Percentiles rank a stretch among this genome's conserved stretches.
phyloP scores from a whole-genome alignment of 805 yeast genomes.

The Kazachstania kunashirensis region DNA sequence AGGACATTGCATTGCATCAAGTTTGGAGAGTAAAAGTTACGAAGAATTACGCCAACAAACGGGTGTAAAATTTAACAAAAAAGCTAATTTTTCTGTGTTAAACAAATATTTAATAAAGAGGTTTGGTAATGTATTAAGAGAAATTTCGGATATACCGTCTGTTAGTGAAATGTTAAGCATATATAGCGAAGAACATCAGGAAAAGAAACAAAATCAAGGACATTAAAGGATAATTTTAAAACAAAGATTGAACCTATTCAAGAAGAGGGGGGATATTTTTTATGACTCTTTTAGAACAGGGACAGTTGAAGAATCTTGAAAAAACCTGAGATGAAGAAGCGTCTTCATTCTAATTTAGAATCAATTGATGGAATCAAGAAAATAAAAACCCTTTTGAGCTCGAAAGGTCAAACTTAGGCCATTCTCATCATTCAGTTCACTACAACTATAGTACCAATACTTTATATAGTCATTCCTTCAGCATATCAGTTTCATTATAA shows the following conservation, averaged over 20 bases:
- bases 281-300: background rate
- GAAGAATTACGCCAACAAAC: constrained; percentile 1
- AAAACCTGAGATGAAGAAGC: background rate
- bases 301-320: background rate
- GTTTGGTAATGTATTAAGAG: constrained; percentile 24
- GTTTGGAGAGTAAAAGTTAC: background rate
- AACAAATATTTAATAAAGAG: constrained; percentile 26
- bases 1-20: constrained; percentile 8
- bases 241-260: background rate
- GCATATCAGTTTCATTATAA: too few relatives aligned
- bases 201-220: background rate
- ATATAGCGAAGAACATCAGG: background rate
- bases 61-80: constrained; percentile 6
- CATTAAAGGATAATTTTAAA: background rate
- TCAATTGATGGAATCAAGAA: too few relatives aligned
- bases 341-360: constrained; percentile 4
- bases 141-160: constrained; percentile 24
- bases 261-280: constrained; percentile 3
- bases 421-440: too few relatives aligned
- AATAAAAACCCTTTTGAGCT: too few relatives aligned
- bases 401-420: too few relatives aligned
- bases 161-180: constrained; percentile 18
- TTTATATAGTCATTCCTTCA: too few relatives aligned
- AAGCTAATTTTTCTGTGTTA: constrained; percentile 21
- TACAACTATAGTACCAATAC: too few relatives aligned